Evolutionary conservation across 805 yeast genomes (phyloP), one percentile per base, ranked within the genome.

Genomic region (Candida incommunis): DNA sequence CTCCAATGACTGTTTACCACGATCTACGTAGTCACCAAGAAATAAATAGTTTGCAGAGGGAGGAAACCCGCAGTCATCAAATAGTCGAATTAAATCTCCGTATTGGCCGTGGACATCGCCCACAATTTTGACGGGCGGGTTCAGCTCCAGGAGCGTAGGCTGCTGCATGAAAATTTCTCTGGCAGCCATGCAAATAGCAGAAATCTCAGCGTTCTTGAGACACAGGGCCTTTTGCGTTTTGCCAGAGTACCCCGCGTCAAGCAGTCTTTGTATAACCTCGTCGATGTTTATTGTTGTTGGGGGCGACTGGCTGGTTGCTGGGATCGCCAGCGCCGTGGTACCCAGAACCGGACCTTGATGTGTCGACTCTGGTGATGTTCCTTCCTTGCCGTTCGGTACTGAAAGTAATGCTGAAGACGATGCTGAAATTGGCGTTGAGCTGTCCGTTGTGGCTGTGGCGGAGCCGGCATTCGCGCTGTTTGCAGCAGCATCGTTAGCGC

Each of bases 91-190:
- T 50, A 92, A 69, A 64, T 92, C 98, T 43, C 83, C 82, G 60
- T 81, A 92, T 64, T 92, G 98, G 24, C 98, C 98, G 63, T 92
- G 98, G 24, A 92, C 94, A 61, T 92, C 98, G 42, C 94, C 94
- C 3, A 83, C 94, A 21, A 82, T 82, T 60, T 83, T 83, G 21
- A 82, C 92, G 0, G 94, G 92, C 2, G 92, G 84, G 40, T 84
- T 76, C 49, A 90, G 69, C 61, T 92, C 97, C 47, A 90, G 68
- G 44, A 90, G 65, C 3, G 96, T 74, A 3, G 98, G 98, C 61
- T 92, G 97, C 45, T 83, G 75, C 46, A 92, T 66, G 55, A 92
- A 85, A 15, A 90, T 79, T 57, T 92, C 96, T 49, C 96, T 72
- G 2, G 96, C 94, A 34, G 78, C 76, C 34, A 83, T 73, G 65